Percentiles rank a stretch among this genome's conserved stretches.
These are phyloP conservation scores for Ceratorhiza oryzae-sativae DNA, from an alignment of 1,284 basidiomycete species.

Conservation along the genomic window DNA sequence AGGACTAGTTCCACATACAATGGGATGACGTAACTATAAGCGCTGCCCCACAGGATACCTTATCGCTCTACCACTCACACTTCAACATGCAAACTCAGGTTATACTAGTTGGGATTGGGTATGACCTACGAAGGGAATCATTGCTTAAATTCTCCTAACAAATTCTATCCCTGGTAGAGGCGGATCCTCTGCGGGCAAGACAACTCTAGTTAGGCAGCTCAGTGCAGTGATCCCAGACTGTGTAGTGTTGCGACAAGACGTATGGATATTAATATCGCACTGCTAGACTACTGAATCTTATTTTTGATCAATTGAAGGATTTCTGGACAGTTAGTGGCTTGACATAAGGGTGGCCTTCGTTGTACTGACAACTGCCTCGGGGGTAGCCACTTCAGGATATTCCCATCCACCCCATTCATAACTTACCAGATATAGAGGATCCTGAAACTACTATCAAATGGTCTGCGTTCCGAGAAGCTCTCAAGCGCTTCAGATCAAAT, in stretches of 20 bases:
- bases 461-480: constrained; percentile 61
- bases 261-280: constrained; percentile 48
- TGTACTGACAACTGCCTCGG: not conserved
- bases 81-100: constrained; percentile 3
- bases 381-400: constrained; percentile 75
- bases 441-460: constrained; percentile 84
- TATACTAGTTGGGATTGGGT: constrained; percentile 8
- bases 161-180: constrained; percentile 57
- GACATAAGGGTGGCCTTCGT: not conserved
- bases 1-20: no score
- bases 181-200: constrained; percentile 89
- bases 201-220: constrained; percentile 91
- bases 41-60: not conserved
- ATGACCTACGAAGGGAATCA: no score
- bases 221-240: constrained; percentile 74
- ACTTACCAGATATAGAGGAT: constrained; percentile 90
- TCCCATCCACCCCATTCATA: constrained; percentile 78
- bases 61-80: not conserved
- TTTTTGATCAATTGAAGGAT: constrained; percentile 59
- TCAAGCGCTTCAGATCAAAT: constrained; percentile 60
- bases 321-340: constrained; percentile 72
- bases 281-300: no score
- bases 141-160: no score
- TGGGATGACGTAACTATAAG: not conserved
- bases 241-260: constrained; percentile 92